Percentiles rank a stretch among this genome's conserved stretches.
Evolutionary conservation across 1,284 basidiomycete species (phyloP).

Genomic region (Fomitopsis betulina): DNA sequence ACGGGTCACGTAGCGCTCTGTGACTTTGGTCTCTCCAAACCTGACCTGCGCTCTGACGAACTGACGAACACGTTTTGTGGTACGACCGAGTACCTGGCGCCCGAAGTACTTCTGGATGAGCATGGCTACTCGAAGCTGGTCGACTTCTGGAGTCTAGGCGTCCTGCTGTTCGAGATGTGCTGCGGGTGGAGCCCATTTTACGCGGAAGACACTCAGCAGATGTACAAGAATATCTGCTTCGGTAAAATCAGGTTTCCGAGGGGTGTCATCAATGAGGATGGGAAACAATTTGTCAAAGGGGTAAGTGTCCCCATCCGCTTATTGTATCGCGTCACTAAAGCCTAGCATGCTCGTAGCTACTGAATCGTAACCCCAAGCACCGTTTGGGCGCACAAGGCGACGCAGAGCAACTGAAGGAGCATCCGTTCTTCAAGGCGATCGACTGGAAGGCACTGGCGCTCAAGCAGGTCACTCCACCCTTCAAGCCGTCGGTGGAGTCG

Average conservation of each 20-base stretch:
- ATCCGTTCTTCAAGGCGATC: slow-evolving; percentile 91
- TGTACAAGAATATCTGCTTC: slow-evolving; percentile 99
- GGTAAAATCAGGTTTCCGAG: slow-evolving; percentile 99
- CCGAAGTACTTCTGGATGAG: slow-evolving; percentile 98
- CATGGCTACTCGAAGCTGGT: slow-evolving; percentile 98
- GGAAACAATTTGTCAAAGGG: slow-evolving; percentile 99
- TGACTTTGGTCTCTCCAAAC: slow-evolving; percentile 97
- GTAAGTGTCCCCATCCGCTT: slow-evolving; percentile 44
- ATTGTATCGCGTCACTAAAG: slow-evolving; percentile 10
- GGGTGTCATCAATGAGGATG: slow-evolving; percentile 95
- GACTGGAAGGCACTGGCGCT: slow-evolving; percentile 85
- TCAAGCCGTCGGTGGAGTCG: slow-evolving; percentile 97
- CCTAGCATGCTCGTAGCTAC: slow-evolving; percentile 51
- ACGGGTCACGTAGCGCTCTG: slow-evolving; percentile 96
- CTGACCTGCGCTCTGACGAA: slow-evolving; percentile 90
- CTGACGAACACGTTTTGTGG: slow-evolving; percentile 98
- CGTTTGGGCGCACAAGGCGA: slow-evolving; percentile 90
- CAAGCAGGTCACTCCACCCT: slow-evolving; percentile 94
- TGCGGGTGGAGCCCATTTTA: slow-evolving; percentile 99
- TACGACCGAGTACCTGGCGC: slow-evolving; percentile 96
- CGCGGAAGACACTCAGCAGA: slow-evolving; percentile 98
- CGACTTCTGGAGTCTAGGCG: slow-evolving; percentile 97
- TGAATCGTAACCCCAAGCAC: slow-evolving; percentile 97
- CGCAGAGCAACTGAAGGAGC: slow-evolving; percentile 93
- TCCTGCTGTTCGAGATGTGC: slow-evolving; percentile 95